phyloP scores from a whole-genome alignment of 1,284 basidiomycete species.

The Marasmius fiardii region DNA sequence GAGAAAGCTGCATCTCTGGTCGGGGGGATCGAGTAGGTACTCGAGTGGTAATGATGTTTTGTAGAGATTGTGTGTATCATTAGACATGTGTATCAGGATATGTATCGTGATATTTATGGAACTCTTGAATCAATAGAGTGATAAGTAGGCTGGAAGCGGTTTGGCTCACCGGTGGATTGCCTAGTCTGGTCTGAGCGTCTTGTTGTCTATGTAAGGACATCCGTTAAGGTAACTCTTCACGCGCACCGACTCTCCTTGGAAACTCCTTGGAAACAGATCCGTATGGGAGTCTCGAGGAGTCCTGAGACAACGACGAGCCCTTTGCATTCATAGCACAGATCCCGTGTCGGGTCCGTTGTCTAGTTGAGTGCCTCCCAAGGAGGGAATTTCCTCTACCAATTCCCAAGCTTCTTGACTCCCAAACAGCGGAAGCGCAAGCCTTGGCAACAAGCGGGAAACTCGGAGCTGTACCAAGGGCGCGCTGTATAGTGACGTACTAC shows the following conservation, averaged over 20 bases:
- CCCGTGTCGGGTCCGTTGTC: background rate
- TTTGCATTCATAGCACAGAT: constrained; percentile 34
- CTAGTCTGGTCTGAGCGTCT: no score
- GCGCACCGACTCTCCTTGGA: constrained; percentile 40
- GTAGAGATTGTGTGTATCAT: no score
- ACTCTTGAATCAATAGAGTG: no score
- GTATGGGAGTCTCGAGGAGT: constrained; percentile 51
- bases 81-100: background rate
- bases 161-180: no score
- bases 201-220: background rate
- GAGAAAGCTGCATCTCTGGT: constrained; percentile 12
- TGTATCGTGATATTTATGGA: background rate
- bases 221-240: constrained; percentile 13
- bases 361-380: constrained; percentile 20
- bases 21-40: constrained; percentile 11
- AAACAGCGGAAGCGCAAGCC: constrained; percentile 5
- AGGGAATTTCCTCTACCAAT: constrained; percentile 58
- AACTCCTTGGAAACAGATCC: constrained; percentile 49
- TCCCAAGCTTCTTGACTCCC: constrained; percentile 48
- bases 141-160: no score
- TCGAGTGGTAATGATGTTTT: background rate
- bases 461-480: constrained; percentile 62
- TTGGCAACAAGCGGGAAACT: constrained; percentile 30
- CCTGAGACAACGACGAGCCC: constrained; percentile 28
- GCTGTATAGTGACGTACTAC: constrained; percentile 50